phyloP scores from a whole-genome alignment of 1,284 basidiomycete genomes.

The Heterobasidion annosum region DNA sequence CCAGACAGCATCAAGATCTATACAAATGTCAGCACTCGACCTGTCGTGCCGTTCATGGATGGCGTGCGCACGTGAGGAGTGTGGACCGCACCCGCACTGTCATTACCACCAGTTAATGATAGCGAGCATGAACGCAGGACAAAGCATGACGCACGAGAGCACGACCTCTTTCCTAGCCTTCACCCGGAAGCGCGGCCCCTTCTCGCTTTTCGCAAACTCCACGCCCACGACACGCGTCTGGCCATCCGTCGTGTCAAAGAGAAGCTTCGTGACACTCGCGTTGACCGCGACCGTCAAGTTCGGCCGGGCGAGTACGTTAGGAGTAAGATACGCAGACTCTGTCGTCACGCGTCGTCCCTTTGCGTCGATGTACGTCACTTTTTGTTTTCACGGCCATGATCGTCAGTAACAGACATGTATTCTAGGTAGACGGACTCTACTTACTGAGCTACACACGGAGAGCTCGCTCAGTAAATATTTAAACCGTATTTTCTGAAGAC shows the following conservation, averaged over 20 bases:
- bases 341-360: slow-evolving; percentile 45
- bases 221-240: slow-evolving; percentile 48
- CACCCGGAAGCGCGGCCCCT: slow-evolving; percentile 29
- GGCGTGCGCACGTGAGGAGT: slow-evolving; percentile 40
- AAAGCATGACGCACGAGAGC: slow-evolving; percentile 36
- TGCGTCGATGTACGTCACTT: slow-evolving; percentile 57
- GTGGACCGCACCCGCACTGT: slow-evolving; percentile 54
- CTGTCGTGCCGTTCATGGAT: slow-evolving; percentile 5
- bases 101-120: not conserved
- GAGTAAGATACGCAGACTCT: slow-evolving; percentile 57
- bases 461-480: not conserved
- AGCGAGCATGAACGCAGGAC: not conserved
- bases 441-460: slow-evolving; percentile 13
- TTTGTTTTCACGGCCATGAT: slow-evolving; percentile 6
- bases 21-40: not conserved
- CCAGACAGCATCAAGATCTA: slow-evolving; percentile 69
- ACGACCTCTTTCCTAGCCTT: slow-evolving; percentile 51
- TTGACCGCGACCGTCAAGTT: slow-evolving; percentile 52
- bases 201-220: slow-evolving; percentile 35
- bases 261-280: slow-evolving; percentile 42
- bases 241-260: slow-evolving; percentile 41
- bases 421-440: not conserved
- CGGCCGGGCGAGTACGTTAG: slow-evolving; percentile 46
- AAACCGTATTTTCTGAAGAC: slow-evolving; percentile 11
- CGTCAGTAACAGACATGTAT: too few species aligned